Evolutionary conservation across 1,284 basidiomycete species (phyloP), one percentile per base, ranked within the genome.

Genomic region (Ustilago curta): DNA sequence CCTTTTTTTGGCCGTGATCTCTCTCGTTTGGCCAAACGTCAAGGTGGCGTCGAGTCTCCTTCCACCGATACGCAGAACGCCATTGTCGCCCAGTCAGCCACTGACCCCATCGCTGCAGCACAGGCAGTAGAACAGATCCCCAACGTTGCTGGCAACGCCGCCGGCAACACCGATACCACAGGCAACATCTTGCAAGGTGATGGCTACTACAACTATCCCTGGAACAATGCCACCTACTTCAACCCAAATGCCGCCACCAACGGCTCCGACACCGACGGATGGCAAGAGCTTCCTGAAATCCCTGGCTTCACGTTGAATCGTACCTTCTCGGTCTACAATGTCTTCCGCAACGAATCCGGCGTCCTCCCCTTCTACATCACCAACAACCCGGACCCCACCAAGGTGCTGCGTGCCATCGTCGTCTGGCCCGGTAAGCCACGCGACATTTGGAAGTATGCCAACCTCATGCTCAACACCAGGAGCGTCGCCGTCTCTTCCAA

Each of bases 251-350:
- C 73, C 11, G 43, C 19, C 29, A 53, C 61, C 49, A 71, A 51
- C 18, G 68, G 64, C 4, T 68, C 68, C 35, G 68, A 69, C 31
- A 27, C 19, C 0, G 42, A 11, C 18, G 93, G 94, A 19, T 79
- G 77, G 77, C 40, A 53, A 18, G 35, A 18, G 35, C 61, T 79
- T 5, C 75, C 77, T 2, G 44, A 59, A n/a, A 54, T 62, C 3
- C 31, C 54, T 2, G 73, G 60, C 29, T 79, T 79, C 58, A 68
- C 56, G 12, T 55, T 79, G 37, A 78, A 76, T 43, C 63, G 64
- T 35, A 69, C 75, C 12, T 66, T 74, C 19, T 18, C 44, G 16
- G 59, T 79, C 16, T 54, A 53, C 50, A 75, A 75, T 32, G 51
- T 59, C 18, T 71, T 57, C 51, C 50, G 47, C 8, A 71, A 70